Base-by-base conservation (phyloP, 2,329 filamentous ascomycete species). In the Magnaporthiopsis rhizophila region DNA sequence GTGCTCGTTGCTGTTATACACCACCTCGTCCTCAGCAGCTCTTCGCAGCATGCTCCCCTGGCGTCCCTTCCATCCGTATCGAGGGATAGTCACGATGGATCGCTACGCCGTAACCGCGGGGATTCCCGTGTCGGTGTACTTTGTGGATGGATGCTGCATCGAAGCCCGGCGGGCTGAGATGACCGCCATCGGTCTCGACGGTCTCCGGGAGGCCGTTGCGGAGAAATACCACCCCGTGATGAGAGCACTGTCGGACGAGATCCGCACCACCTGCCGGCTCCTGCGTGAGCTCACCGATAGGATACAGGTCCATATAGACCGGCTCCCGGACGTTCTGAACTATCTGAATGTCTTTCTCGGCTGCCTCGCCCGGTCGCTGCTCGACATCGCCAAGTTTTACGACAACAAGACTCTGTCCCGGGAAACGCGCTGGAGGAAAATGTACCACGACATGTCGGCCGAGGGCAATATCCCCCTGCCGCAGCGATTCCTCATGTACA, bases 311-410 rank as follows among this genome's bases (percentile, higher is more conserved):
- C 80, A 86, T 69, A 72, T 78, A 62, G 71, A 75, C 30, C 80
- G 83, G 24, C 75, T 86, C 8, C 78, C 80, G 0, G 72, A 83
- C 21, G 77, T 86, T 32, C 71, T 83, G 45, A 80, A 84, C 69
- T 81, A 86, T 69, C 78, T 88, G 60, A 80, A 83, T 65, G 76
- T 86, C 65, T 68, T 86, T 21, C 75, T 88, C 2, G 85, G 85
- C 0, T 85, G 83, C 64, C 74, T 87, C 24, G 78, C 76, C 63
- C 79, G 76, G 64, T 82, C 81, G 0, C 71, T 88, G 21, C 72
- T 77, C 58, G 83, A 86, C 66, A 86, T 88, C 67, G 79, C 73
- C 57, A 66, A 65, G 11, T 79, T 79, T 71, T 81, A 84, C 68
- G 79, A 84, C 45, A 80, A 86, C 69, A 79, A 76, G 50, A 76